Evolutionary conservation across 345 rosid genomes (phyloP), one percentile per base, ranked within the genome.

Genomic region (Gossypium rotundifolium): DNA sequence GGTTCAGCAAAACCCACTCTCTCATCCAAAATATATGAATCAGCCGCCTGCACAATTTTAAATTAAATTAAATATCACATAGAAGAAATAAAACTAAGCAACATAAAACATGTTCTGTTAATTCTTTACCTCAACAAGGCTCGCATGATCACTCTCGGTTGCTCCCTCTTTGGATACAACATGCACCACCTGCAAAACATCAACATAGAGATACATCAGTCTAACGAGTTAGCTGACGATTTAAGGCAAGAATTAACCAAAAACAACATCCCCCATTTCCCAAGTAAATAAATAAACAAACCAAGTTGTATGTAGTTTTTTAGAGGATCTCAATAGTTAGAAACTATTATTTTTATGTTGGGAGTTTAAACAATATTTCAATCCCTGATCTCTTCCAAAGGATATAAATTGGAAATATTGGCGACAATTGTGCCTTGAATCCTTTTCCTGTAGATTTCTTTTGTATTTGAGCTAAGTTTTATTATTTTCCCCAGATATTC

Each of bases 1-100:
- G 99, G 93, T 88, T 93, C 98, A 16, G 89, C 96, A 79, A 89
- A 83, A 70, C 99, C 99, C 74, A 91, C 98, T 76, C 99, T 84
- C 75, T 80, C 85, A 61, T 93, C 99, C 68, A 74, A 29, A 18
- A 88, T 84, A 81, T 96, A 96, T 3, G 97, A 88, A 40, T 91
- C 90, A 20, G 85, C 85, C 54, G 82, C 93, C 99, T 96, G 92
- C 74, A 80, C 13, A 18, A 59, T 33, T 33, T 33, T 33, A 5
- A 33, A 33, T 33, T 33, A 4, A 33, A 33, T 33, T 5, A 33
- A 33, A 33, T 5, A 33, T 33, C 40, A 33, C 14, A 29, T 5
- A n/a, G 11, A 54, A 74, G 2, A 12, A 53, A 9, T 3, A 40
- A 4, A 2, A 2, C 7, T 55, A 58, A 58, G 16, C 14, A 5